Conservation (phyloP, 1,284 basidiomycete species). For the Spongiforma sp. region DNA sequence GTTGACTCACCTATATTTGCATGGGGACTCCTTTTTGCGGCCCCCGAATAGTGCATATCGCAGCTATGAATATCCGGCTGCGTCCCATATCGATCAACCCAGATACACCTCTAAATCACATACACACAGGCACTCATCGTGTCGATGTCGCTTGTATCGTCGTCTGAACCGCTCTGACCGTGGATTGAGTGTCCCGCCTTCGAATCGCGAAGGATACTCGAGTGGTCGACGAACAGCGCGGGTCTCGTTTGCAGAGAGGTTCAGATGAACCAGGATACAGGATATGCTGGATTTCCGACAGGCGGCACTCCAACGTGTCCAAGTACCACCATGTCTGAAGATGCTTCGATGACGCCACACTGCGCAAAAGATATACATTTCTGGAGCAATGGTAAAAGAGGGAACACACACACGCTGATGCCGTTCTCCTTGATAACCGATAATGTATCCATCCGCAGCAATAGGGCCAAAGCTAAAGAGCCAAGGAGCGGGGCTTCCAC, state of each 20-base stretch:
- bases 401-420: too few relatives aligned
- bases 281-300: slow-evolving; percentile 83
- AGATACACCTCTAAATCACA: too few relatives aligned
- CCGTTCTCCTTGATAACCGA: too few relatives aligned
- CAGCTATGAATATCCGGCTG: too few relatives aligned
- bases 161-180: slow-evolving; percentile 48
- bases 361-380: slow-evolving; percentile 37
- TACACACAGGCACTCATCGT: too few relatives aligned
- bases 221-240: slow-evolving; percentile 85
- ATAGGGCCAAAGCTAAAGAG: slow-evolving; percentile 93
- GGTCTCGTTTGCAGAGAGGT: slow-evolving; percentile 85
- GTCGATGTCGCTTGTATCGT: slow-evolving; percentile 51
- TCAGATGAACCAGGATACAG: slow-evolving; percentile 78
- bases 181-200: slow-evolving; percentile 81
- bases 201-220: slow-evolving; percentile 76
- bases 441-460: slow-evolving; percentile 90
- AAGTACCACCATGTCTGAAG: slow-evolving; percentile 92
- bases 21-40: too few relatives aligned
- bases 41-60: too few relatives aligned
- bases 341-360: slow-evolving; percentile 94
- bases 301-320: slow-evolving; percentile 83
- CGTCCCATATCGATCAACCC: too few relatives aligned
- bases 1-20: too few relatives aligned
- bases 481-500: slow-evolving; percentile 93
- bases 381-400: neutral